Percentiles rank a stretch among this genome's conserved stretches.
Conservation (phyloP, 768 basidiomycete species). For the Steccherinum ochraceum region DNA sequence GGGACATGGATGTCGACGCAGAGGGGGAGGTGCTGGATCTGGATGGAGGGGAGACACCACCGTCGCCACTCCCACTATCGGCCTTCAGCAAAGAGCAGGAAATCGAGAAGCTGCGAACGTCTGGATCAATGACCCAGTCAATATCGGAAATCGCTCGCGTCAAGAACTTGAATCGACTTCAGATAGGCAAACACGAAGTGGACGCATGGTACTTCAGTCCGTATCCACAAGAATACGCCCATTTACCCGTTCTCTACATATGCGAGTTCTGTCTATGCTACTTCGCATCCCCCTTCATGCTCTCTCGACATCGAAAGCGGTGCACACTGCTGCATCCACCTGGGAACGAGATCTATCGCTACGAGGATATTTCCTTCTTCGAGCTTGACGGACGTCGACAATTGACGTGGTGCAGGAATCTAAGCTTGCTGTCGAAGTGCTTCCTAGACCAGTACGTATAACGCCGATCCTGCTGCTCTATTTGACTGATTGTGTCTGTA, state of each 20-base stretch:
- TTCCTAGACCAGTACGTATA: slow-evolving; percentile 91
- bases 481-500: slow-evolving; percentile 23
- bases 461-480: slow-evolving; percentile 4
- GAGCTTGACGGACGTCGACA: slow-evolving; percentile 98
- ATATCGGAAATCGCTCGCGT: slow-evolving; percentile 97
- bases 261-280: slow-evolving; percentile 98
- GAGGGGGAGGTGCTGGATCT: slow-evolving; percentile 70
- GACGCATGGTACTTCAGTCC: slow-evolving; percentile 99
- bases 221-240: slow-evolving; percentile 97
- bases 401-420: slow-evolving; percentile 92
- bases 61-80: slow-evolving; percentile 44
- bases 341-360: slow-evolving; percentile 98
- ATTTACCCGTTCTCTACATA: slow-evolving; percentile 90
- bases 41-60: slow-evolving; percentile 42
- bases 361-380: slow-evolving; percentile 95
- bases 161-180: slow-evolving; percentile 94
- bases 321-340: slow-evolving; percentile 93
- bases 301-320: slow-evolving; percentile 84
- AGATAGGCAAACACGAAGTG: slow-evolving; percentile 94
- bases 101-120: slow-evolving; percentile 96
- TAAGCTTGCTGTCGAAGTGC: slow-evolving; percentile 94
- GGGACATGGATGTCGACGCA: slow-evolving; percentile 56
- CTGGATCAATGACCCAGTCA: slow-evolving; percentile 98
- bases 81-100: slow-evolving; percentile 96
- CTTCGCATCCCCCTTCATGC: slow-evolving; percentile 87